These are phyloP conservation scores for Rhodotorula sp. DNA, from an alignment of 1,284 basidiomycete species.

Conservation along the genomic window DNA sequence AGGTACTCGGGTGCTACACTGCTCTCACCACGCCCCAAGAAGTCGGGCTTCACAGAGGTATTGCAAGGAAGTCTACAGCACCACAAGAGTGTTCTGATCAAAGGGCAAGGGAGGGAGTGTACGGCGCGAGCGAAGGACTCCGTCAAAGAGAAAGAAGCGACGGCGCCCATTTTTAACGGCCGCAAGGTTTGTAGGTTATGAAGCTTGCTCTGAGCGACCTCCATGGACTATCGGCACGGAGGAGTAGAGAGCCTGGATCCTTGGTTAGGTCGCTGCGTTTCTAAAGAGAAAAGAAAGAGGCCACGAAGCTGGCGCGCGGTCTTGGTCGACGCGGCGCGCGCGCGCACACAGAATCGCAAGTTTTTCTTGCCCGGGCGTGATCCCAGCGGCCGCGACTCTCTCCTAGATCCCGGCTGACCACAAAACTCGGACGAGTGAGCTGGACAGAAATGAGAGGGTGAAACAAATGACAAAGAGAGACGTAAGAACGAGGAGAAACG, in stretches of 20 bases:
- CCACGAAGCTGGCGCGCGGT: not conserved
- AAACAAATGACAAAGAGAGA: conserved; percentile 1
- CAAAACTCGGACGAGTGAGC: too few relatives aligned
- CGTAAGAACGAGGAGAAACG: not conserved
- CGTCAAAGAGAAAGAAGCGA: too few relatives aligned
- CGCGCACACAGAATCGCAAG: not conserved
- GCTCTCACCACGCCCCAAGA: too few relatives aligned
- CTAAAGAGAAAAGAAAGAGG: not conserved
- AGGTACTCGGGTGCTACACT: too few relatives aligned
- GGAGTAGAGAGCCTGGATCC: conserved; percentile 1
- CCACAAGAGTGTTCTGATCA: not conserved
- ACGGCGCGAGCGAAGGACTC: conserved; percentile 5
- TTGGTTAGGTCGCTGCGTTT: conserved; percentile 3
- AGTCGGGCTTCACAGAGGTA: too few relatives aligned
- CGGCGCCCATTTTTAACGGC: not conserved
- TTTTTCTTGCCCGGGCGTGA: not conserved
- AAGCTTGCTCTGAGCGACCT: conserved; percentile 1
- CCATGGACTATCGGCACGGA: conserved; percentile 1
- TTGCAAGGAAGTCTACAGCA: too few relatives aligned
- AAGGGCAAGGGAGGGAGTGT: not conserved
- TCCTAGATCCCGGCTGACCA: not conserved
- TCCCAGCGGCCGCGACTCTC: too few relatives aligned
- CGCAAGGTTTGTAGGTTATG: conserved; percentile 1
- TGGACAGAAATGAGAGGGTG: not conserved
- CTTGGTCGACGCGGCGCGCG: not conserved